These are phyloP conservation scores for Salix viminalis DNA, from an alignment of 345 rosid genomes.

Conservation along the genomic window DNA sequence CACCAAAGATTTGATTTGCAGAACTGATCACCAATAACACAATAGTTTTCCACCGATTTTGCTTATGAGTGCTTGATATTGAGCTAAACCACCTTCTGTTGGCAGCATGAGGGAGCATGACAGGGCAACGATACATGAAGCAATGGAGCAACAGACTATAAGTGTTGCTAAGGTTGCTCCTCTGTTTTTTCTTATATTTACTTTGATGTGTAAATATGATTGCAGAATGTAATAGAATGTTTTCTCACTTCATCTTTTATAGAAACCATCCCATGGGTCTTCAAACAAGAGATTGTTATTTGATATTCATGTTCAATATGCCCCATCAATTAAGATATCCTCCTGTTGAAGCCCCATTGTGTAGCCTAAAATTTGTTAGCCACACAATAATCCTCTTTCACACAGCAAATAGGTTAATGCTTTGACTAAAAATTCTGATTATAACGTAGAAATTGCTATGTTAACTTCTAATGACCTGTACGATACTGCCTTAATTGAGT, in stretches of 20 bases:
- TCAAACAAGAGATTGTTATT: neutral
- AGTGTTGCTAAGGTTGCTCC: slow-evolving; percentile 83
- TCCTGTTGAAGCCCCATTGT: neutral
- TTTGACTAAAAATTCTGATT: too few relatives aligned
- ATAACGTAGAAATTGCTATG: neutral
- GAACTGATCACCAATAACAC: neutral
- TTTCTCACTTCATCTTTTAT: neutral
- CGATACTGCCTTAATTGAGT: neutral
- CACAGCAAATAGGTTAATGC: neutral
- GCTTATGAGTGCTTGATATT: neutral
- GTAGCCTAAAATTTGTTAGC: neutral
- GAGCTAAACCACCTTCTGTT: slow-evolving; percentile 1
- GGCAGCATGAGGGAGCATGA: slow-evolving; percentile 96
- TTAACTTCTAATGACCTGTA: neutral
- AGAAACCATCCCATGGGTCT: neutral
- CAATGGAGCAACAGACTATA: slow-evolving; percentile 99
- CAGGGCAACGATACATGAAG: slow-evolving; percentile 96
- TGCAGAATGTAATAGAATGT: neutral
- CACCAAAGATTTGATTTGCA: neutral
- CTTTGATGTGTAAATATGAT: neutral
- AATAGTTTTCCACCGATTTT: neutral
- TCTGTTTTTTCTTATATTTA: neutral
- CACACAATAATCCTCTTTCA: neutral
- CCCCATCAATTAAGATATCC: neutral
- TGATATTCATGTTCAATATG: neutral